phyloP scores from a whole-genome alignment of 179 eudicot species.

The Silene vulgaris region DNA sequence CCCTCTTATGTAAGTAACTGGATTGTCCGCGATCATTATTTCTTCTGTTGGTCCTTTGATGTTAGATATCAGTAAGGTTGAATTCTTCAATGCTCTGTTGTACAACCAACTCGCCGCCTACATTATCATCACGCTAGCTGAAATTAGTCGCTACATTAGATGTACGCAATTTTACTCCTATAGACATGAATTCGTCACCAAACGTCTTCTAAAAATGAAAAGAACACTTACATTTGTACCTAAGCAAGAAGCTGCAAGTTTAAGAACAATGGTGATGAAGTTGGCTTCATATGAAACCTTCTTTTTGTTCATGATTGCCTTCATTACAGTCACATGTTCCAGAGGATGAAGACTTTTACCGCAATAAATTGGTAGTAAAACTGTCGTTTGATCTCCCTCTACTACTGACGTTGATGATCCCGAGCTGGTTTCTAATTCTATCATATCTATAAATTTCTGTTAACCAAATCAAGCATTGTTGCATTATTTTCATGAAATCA shows the following conservation, averaged over 20 bases:
- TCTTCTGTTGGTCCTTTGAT: conserved; percentile 52
- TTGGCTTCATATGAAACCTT: conserved; percentile 52
- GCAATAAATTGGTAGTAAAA: conserved; percentile 48
- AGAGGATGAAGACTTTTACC: conserved; percentile 39
- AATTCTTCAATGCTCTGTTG: conserved; percentile 39
- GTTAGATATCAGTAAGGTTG: conserved; percentile 57
- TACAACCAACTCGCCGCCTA: conserved; percentile 11
- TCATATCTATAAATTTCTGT: conserved; percentile 43
- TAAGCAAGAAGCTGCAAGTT: conserved; percentile 38
- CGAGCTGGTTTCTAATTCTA: conserved; percentile 28
- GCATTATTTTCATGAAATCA: not conserved
- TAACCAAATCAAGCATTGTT: not conserved
- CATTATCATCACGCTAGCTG: not conserved
- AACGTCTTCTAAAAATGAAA: not conserved
- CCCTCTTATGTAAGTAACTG: conserved; percentile 41
- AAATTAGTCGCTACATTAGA: not conserved
- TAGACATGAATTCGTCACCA: too few relatives aligned
- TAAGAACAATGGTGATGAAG: conserved; percentile 33
- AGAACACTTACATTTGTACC: conserved; percentile 46
- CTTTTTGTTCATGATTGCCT: conserved; percentile 52
- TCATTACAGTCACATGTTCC: conserved; percentile 44
- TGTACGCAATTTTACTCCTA: too few relatives aligned
- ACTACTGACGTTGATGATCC: conserved; percentile 43
- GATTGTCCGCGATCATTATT: conserved; percentile 38
- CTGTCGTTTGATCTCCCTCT: conserved; percentile 30